phyloP scores from a whole-genome alignment of 768 basidiomycete genomes.

The Serendipita sp. region DNA sequence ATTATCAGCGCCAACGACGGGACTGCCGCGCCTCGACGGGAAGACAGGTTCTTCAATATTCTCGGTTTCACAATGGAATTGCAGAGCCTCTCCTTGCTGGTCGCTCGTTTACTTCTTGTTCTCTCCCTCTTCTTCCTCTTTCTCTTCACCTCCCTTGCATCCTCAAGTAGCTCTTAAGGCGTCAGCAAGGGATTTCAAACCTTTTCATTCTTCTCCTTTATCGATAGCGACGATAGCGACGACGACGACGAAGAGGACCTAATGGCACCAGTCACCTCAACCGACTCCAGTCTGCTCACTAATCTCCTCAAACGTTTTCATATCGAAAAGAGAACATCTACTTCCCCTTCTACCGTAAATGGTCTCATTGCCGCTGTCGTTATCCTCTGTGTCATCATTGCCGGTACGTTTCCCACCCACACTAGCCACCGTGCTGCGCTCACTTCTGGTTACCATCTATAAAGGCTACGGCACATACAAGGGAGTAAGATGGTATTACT shows the following conservation, averaged over 20 bases:
- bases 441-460: neutral
- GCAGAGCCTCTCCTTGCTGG: neutral
- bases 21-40: too few species aligned
- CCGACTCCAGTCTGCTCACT: neutral
- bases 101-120: neutral
- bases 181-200: neutral
- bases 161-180: neutral
- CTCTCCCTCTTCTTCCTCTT: neutral
- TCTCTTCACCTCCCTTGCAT: neutral
- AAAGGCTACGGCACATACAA: neutral
- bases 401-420: neutral
- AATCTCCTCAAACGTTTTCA: neutral
- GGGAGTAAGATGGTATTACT: neutral
- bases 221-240: neutral
- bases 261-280: neutral
- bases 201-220: neutral
- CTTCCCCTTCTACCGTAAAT: neutral
- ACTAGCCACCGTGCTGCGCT: neutral
- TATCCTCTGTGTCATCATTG: neutral
- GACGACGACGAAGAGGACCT: neutral
- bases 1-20: too few species aligned
- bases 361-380: neutral
- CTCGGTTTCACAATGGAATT: too few species aligned
- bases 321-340: neutral
- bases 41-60: too few species aligned